Percentiles rank a stretch among this genome's conserved stretches.
phyloP scores from a whole-genome alignment of 129 eudicot genomes.

The Chrysanthemum makinoi region DNA sequence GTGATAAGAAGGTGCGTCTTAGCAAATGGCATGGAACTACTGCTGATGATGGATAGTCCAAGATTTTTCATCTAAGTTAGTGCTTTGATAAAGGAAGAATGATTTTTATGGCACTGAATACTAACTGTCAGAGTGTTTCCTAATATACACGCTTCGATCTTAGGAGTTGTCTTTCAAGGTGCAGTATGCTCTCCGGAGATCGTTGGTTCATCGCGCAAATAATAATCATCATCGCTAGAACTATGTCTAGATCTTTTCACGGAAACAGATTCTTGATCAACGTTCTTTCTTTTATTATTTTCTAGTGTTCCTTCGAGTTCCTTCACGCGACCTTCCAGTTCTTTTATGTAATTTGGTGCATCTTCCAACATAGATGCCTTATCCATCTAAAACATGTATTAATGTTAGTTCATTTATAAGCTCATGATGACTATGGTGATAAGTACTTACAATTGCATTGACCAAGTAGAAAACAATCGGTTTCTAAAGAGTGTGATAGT shows the following conservation, averaged over 20 bases:
- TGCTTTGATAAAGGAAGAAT: conserved; percentile 32
- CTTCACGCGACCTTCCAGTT: conserved; percentile 43
- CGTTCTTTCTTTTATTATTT: conserved; percentile 15
- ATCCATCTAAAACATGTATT: conserved; percentile 41
- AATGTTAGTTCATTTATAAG: neutral
- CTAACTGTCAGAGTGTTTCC: conserved; percentile 39
- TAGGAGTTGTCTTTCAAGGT: conserved; percentile 4
- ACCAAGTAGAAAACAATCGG: too few relatives aligned
- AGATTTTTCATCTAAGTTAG: conserved; percentile 41
- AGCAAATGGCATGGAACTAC: conserved; percentile 42
- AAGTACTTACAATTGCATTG: too few relatives aligned
- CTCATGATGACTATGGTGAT: too few relatives aligned
- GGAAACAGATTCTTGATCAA: conserved; percentile 27
- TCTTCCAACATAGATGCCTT: conserved; percentile 54
- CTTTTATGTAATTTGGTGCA: conserved; percentile 47
- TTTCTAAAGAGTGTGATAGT: too few relatives aligned
- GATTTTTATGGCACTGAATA: conserved; percentile 34
- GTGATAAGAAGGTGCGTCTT: conserved; percentile 31
- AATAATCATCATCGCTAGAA: conserved; percentile 18
- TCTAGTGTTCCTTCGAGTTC: conserved; percentile 34
- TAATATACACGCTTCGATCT: conserved; percentile 36
- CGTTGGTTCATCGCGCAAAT: conserved; percentile 19
- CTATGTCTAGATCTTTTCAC: conserved; percentile 23
- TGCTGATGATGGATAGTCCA: conserved; percentile 38
- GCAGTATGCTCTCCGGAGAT: neutral